Conservation (phyloP, 495 filamentous ascomycete genomes). For the Hypoxylon crocopeplum region DNA sequence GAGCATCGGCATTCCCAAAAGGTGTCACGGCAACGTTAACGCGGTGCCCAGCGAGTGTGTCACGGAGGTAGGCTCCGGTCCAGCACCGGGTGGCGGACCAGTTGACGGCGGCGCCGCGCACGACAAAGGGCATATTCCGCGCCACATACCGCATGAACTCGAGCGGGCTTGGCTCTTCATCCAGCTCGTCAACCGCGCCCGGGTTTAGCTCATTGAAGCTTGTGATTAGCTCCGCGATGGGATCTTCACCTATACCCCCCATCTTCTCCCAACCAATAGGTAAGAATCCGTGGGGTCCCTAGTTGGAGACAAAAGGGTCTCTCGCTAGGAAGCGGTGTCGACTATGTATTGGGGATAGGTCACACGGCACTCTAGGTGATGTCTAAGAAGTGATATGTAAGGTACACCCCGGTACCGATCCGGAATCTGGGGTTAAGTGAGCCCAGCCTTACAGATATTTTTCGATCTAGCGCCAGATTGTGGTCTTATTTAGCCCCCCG, state of each 20-base stretch:
- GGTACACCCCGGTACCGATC: neutral
- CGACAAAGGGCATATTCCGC: constrained; percentile 72
- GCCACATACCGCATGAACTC: constrained; percentile 76
- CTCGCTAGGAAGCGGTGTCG: neutral
- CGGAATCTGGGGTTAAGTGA: neutral
- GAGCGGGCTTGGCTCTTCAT: constrained; percentile 68
- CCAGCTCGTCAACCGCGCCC: constrained; percentile 59
- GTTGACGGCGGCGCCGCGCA: constrained; percentile 59
- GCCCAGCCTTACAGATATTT: constrained; percentile 23
- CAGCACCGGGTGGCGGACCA: constrained; percentile 68
- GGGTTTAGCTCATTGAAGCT: constrained; percentile 74
- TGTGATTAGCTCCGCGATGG: constrained; percentile 62
- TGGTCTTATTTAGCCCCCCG: constrained; percentile 18
- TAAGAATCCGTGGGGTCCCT: neutral
- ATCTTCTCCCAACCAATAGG: constrained; percentile 4
- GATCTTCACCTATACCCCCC: constrained; percentile 33
- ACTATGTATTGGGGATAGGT: constrained; percentile 2
- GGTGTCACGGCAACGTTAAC: constrained; percentile 79
- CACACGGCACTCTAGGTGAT: neutral
- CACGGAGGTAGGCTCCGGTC: constrained; percentile 61
- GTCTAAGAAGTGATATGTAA: neutral
- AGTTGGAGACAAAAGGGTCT: neutral
- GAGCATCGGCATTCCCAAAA: constrained; percentile 69
- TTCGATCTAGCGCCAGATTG: constrained; percentile 14
- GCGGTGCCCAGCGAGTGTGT: constrained; percentile 54